Base-by-base conservation (phyloP, 164 flowering plant species). In the Vitis labrusca region DNA sequence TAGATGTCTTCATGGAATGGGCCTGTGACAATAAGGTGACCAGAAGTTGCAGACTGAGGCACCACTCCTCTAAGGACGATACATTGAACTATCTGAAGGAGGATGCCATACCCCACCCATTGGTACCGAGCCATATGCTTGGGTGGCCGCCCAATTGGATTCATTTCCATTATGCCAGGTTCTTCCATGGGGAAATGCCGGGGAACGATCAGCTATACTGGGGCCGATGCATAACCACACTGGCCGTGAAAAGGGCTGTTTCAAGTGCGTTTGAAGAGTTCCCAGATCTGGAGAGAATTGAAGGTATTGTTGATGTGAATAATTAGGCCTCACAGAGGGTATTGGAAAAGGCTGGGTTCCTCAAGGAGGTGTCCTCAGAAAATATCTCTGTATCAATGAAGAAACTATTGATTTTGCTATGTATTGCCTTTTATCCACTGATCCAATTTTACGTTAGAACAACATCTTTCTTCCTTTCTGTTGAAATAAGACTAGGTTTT, bases 1-100 rank as follows among this genome's bases (percentile, higher is more conserved):
- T 66, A 2, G 76, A 78, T 65, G 81, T 75, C 74, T 68, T 68
- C 78, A 64, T 77, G 77, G 67, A 47, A 30, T 73, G 71, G 56
- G 77, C 70, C 54, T 48, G 72, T 6, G 75, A 78, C 14, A 74
- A 71, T 7, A 15, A 48, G n/a, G 74, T 72, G 15, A 64, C 59
- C 1, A 8, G 23, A 3, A 32, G 23, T 66, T 17, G 44, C 67
- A 59, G 61, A 13, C 52, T 66, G 27, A 65, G 63, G 71, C 56
- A 74, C 30, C 47, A 53, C 70, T 62, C 78, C 6, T 63, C 79
- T 11, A 73, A 61, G 61, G 81, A 82, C 59, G 81, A 77, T 12
- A 76, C 73, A 0, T 37, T 79, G n/a, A 29, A 19, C 16, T 74
- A 68, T 67, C 52, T 82, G 54, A 16, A 65, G 29, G 64, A 66